Evolutionary conservation across 352 stramenopile genomes (phyloP).

Genomic region (Lagenidium giganteum): DNA sequence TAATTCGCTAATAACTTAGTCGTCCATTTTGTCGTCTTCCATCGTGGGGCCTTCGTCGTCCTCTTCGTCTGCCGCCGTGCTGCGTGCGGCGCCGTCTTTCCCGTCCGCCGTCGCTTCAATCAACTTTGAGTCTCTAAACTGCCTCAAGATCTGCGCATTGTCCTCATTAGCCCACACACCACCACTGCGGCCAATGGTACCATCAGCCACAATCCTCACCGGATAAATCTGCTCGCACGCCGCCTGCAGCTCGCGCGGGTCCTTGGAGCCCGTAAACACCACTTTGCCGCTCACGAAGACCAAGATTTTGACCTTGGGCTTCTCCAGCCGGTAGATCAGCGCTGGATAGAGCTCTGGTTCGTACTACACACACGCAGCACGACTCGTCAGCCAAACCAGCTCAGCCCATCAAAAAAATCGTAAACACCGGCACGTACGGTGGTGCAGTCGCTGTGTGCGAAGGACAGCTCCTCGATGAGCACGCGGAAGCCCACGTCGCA

Average conservation of each 20-base stretch:
- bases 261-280: conserved; percentile 94
- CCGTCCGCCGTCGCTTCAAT: neutral
- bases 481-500: conserved; percentile 72
- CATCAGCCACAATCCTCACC: conserved; percentile 21
- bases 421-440: conserved; percentile 32
- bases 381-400: neutral
- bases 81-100: neutral
- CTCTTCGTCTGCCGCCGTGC: neutral
- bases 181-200: neutral
- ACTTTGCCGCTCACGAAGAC: conserved; percentile 99
- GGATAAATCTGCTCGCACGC: conserved; percentile 82
- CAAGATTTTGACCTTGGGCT: conserved; percentile 96
- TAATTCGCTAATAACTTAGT: too few species aligned
- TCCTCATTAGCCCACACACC: neutral
- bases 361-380: conserved; percentile 62
- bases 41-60: neutral
- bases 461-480: conserved; percentile 76
- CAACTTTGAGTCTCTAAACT: conserved; percentile 16
- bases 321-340: conserved; percentile 97
- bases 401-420: neutral
- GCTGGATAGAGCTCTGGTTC: conserved; percentile 99
- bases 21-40: conserved; percentile 13
- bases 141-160: conserved; percentile 10
- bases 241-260: conserved; percentile 65
- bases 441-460: conserved; percentile 66